These are phyloP conservation scores for Euphorbia lathyris DNA, from an alignment of 345 rosid genomes.

Conservation along the genomic window DNA sequence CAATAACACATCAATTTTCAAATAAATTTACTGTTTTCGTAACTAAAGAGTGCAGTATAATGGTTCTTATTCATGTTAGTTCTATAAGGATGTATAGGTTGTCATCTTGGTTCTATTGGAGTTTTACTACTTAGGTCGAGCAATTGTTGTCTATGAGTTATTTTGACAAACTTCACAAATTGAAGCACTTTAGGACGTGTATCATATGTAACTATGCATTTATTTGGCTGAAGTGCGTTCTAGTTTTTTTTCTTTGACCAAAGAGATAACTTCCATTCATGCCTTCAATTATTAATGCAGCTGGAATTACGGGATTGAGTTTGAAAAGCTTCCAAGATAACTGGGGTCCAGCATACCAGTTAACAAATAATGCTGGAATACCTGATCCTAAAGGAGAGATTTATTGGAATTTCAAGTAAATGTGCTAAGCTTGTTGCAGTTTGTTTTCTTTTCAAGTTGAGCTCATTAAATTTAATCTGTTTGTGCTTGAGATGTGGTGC, in stretches of 20 bases:
- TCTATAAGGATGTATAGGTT: background rate
- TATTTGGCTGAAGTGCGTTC: background rate
- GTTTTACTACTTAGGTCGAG: background rate
- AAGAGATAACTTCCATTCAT: background rate
- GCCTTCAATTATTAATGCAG: conserved; percentile 37
- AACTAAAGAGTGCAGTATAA: background rate
- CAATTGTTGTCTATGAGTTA: background rate
- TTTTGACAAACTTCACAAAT: background rate
- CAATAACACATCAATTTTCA: too few relatives aligned
- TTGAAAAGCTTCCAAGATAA: conserved; percentile 76
- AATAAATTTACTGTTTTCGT: background rate
- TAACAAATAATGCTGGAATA: conserved; percentile 89
- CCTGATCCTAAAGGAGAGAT: conserved; percentile 76
- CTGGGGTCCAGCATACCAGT: conserved; percentile 86
- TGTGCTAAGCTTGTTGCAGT: background rate
- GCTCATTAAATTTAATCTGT: conserved; percentile 9
- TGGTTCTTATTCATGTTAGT: background rate
- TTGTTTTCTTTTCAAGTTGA: conserved; percentile 13
- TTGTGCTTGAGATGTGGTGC: background rate
- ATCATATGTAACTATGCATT: background rate
- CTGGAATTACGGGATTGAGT: conserved; percentile 86
- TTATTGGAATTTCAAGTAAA: conserved; percentile 89
- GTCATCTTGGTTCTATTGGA: background rate
- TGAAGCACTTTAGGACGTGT: background rate
- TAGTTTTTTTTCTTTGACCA: background rate